These are phyloP conservation scores for Plasmodium sp. DNA, from an alignment of 169 alveolate species.

Conservation along the genomic window DNA sequence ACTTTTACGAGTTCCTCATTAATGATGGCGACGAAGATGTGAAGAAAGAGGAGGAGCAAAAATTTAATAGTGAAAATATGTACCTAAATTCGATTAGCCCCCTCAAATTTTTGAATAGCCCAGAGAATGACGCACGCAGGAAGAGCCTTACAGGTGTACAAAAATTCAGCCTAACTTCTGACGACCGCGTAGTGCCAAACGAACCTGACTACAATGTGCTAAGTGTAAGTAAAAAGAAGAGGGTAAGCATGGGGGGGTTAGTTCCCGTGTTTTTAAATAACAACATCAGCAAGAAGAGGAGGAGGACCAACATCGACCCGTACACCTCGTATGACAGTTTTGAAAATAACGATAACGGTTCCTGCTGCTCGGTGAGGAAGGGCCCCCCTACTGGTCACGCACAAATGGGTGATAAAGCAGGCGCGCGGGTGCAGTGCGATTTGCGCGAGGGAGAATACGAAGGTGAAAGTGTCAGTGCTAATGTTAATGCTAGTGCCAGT, in stretches of 20 bases:
- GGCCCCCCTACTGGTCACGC: not conserved
- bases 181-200: not conserved
- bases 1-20: constrained; percentile 57
- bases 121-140: not conserved
- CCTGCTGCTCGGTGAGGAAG: not conserved
- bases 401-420: not conserved
- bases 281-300: constrained; percentile 25
- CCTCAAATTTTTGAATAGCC: constrained; percentile 14
- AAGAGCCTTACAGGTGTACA: not conserved
- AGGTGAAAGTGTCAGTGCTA: not conserved
- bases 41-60: constrained; percentile 4
- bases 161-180: not conserved
- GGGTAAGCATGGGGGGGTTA: constrained; percentile 72
- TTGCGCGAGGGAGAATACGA: not conserved
- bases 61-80: constrained; percentile 24
- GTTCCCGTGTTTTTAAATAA: constrained; percentile 67
- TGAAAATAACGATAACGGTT: not conserved
- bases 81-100: constrained; percentile 43
- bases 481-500: not conserved
- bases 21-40: not conserved
- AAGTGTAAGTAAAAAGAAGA: constrained; percentile 49
- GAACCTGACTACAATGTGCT: not conserved
- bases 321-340: not conserved
- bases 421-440: not conserved
- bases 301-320: constrained; percentile 35